Evolutionary conservation across 306 rosid genomes (phyloP), one percentile per base, ranked within the genome.

Genomic region (Prunus davidiana): DNA sequence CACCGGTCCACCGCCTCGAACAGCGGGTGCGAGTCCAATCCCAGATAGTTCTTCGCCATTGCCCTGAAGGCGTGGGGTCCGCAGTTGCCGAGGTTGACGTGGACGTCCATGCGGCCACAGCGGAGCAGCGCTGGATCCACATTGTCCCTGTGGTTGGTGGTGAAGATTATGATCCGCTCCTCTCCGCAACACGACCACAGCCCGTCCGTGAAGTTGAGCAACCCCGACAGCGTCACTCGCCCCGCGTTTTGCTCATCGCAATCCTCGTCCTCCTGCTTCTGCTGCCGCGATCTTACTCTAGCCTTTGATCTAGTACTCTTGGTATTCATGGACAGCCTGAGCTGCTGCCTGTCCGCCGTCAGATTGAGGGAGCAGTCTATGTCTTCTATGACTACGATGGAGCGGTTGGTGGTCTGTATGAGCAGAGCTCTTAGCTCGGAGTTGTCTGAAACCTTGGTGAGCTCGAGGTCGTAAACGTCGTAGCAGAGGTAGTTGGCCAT

Each of bases 91-190:
- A 93, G 89, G 81, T 83, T 85, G 58, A 93, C 95, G 72, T 93
- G 97, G 57, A 93, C 89, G 78, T 93, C 98, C 98, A 93, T 93
- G 15, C 98, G 79, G 2, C 98, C 98, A 9, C 93, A 93, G 15
- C 98, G 82, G 24, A 93, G 87, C 7, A 93, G 64, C 12, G 97
- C 98, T 2, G 95, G 93, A 71, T 93, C 98, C 60, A 93, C 93
- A 16, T 85, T 91, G 11, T 89, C 95, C 28, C 89, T 72, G 49
- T 86, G 85, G 71, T 93, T 93, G 0, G 98, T 93, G 0, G 98
- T 93, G 72, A 93, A 93, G 18, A 93, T 89, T 8, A 93, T 90
- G 55, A 93, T 75, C 82, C 91, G 87, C 82, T 93, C 98, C 20
- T 91, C 97, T 8, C 98, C 97, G 19, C 98, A 91, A 3, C 98